Evolutionary conservation across 176 grass and related monocot species (phyloP).

Genomic region (Aegilops longissima): DNA sequence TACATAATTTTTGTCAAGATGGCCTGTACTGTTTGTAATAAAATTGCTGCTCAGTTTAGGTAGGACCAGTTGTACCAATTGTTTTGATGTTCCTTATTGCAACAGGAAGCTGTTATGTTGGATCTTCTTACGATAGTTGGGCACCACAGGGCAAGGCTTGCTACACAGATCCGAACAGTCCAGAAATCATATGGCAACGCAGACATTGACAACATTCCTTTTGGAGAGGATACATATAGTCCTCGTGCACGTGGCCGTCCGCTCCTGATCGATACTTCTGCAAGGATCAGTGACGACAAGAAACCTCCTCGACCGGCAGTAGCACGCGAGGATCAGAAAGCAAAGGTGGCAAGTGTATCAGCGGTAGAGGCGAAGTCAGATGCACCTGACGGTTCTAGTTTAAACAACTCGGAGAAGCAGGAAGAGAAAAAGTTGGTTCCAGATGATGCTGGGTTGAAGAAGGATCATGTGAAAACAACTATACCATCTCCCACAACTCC

Average conservation of each 20-base stretch:
- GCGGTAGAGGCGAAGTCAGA: constrained; percentile 37
- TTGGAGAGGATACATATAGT: constrained; percentile 69
- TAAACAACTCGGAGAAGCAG: constrained; percentile 65
- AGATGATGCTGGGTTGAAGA: constrained; percentile 45
- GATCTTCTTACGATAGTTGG: constrained; percentile 97
- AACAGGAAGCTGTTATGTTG: constrained; percentile 91
- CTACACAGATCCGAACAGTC: constrained; percentile 96
- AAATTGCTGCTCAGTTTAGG: constrained; percentile 1
- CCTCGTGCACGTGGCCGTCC: constrained; percentile 45
- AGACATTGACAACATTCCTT: constrained; percentile 91
- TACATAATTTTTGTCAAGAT: neutral
- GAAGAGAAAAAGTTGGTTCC: constrained; percentile 52
- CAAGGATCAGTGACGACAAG: constrained; percentile 72
- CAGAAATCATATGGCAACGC: constrained; percentile 95
- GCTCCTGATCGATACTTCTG: constrained; percentile 76
- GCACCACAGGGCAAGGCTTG: constrained; percentile 94
- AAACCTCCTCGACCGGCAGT: constrained; percentile 37
- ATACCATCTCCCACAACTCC: constrained; percentile 15
- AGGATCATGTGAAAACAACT: constrained; percentile 26
- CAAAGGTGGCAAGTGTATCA: constrained; percentile 41
- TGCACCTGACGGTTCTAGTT: constrained; percentile 30
- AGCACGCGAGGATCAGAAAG: constrained; percentile 62
- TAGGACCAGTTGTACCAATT: neutral
- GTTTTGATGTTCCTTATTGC: constrained; percentile 26
- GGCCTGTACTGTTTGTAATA: neutral